A percentile compares a stretch with the other conserved stretches of the same genome.
phyloP scores from a whole-genome alignment of 2,329 filamentous ascomycete species.

The Fusarium illudens region DNA sequence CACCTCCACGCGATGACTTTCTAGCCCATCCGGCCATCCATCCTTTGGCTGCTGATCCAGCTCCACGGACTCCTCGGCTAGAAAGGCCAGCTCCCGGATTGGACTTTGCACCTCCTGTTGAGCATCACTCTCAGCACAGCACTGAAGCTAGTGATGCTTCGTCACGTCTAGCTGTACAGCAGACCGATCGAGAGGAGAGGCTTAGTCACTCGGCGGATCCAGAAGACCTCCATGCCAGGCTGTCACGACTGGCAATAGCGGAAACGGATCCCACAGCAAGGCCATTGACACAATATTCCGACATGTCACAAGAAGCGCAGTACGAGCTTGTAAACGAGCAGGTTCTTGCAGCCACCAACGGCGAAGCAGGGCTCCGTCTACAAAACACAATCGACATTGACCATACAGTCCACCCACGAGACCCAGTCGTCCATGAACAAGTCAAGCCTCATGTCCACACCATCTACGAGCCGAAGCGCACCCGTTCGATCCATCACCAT shows the following conservation, averaged over 20 bases:
- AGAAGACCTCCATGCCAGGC: conserved; percentile 11
- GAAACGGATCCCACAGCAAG: not conserved
- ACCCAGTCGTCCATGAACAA: conserved; percentile 29
- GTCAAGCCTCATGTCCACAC: conserved; percentile 34
- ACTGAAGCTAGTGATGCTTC: not conserved
- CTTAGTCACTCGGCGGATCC: conserved; percentile 5
- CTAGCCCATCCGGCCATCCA: conserved; percentile 28
- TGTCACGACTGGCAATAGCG: conserved; percentile 22
- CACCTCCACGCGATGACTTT: not conserved
- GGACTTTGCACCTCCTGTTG: not conserved
- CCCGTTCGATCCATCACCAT: conserved; percentile 35
- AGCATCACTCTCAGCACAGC: not conserved
- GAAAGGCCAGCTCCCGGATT: conserved; percentile 24
- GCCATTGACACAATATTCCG: conserved; percentile 13
- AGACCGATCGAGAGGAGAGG: not conserved
- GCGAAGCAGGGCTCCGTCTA: conserved; percentile 21
- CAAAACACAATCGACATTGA: conserved; percentile 30
- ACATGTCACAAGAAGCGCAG: conserved; percentile 6
- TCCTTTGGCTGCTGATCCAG: conserved; percentile 12
- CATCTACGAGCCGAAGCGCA: conserved; percentile 33
- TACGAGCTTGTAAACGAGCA: conserved; percentile 18
- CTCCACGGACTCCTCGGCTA: conserved; percentile 25
- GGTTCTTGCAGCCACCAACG: not conserved
- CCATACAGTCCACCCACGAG: conserved; percentile 27
- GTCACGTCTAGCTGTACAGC: not conserved